Conservation (phyloP, 1,139 yeast genomes). For the Kurtzmaniella quercitrusa region DNA sequence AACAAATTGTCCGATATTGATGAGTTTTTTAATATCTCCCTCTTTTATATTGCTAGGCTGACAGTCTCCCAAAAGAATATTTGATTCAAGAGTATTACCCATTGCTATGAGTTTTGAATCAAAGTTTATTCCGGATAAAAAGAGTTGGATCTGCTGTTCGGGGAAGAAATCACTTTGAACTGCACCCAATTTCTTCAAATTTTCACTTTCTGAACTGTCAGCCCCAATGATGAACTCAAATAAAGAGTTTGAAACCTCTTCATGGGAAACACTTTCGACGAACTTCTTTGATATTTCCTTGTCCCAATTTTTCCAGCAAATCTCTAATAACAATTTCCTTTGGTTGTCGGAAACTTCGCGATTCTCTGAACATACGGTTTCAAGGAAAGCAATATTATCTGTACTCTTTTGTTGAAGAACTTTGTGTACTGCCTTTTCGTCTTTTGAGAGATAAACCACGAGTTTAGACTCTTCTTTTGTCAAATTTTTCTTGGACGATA, state of each 20-base stretch:
- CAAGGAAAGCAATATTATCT: background rate
- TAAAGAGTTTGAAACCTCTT: constrained; percentile 12
- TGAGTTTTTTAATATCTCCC: constrained; percentile 7
- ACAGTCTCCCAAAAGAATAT: constrained; percentile 27
- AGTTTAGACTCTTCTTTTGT: constrained; percentile 15
- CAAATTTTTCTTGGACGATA: constrained; percentile 11
- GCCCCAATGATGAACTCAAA: constrained; percentile 15
- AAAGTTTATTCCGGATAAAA: background rate
- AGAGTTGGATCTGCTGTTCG: background rate
- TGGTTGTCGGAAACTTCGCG: background rate
- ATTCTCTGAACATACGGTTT: background rate
- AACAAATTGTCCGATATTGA: constrained; percentile 15
- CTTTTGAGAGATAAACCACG: constrained; percentile 9
- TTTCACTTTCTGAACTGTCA: constrained; percentile 12
- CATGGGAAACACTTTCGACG: background rate
- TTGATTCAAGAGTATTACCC: constrained; percentile 43
- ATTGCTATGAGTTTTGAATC: constrained; percentile 27
- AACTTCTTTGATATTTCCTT: background rate
- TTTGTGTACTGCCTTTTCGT: background rate
- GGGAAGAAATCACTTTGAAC: constrained; percentile 4
- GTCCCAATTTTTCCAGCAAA: constrained; percentile 1
- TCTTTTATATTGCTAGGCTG: constrained; percentile 11
- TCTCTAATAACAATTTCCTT: background rate
- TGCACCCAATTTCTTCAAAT: constrained; percentile 14
- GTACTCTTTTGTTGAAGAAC: background rate